These are phyloP conservation scores for Trichoderma endophyticum DNA, from an alignment of 2,329 filamentous ascomycete genomes.

Conservation along the genomic window DNA sequence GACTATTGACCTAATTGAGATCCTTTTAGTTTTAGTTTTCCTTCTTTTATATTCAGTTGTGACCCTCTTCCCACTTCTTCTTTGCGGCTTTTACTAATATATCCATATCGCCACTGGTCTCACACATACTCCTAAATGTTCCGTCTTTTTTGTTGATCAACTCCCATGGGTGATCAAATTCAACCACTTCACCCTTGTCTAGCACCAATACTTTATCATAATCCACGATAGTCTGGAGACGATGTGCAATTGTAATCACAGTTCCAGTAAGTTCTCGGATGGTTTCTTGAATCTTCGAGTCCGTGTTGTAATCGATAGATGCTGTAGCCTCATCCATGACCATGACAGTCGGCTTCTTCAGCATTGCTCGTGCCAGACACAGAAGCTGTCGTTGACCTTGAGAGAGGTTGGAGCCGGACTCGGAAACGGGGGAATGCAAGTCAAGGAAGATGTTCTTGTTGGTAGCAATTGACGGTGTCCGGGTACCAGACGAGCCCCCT, in stretches of 20 bases:
- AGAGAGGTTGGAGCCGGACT: constrained; percentile 90
- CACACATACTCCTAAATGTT: constrained; percentile 61
- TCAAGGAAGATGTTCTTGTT: constrained; percentile 97
- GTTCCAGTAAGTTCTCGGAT: constrained; percentile 91
- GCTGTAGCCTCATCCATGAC: constrained; percentile 99
- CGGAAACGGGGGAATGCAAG: constrained; percentile 75
- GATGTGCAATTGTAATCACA: constrained; percentile 93
- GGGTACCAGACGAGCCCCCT: constrained; percentile 20
- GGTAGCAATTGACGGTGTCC: constrained; percentile 45
- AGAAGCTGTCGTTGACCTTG: constrained; percentile 94
- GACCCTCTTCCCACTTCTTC: constrained; percentile 47
- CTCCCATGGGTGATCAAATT: constrained; percentile 87
- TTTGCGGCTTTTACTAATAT: constrained; percentile 51
- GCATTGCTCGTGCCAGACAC: constrained; percentile 86
- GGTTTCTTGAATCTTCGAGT: constrained; percentile 93
- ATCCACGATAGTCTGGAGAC: constrained; percentile 93
- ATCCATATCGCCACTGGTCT: constrained; percentile 59
- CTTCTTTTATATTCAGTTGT: constrained; percentile 34
- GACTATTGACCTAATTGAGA: not conserved
- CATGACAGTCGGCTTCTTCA: constrained; percentile 88
- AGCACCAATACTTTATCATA: constrained; percentile 97
- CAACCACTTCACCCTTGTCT: constrained; percentile 81
- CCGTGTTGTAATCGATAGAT: constrained; percentile 94
- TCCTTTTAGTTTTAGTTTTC: not conserved
- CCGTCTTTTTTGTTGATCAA: constrained; percentile 70